These are phyloP conservation scores for Inonotus obliquus DNA, from an alignment of 1,284 basidiomycete species.

Conservation along the genomic window DNA sequence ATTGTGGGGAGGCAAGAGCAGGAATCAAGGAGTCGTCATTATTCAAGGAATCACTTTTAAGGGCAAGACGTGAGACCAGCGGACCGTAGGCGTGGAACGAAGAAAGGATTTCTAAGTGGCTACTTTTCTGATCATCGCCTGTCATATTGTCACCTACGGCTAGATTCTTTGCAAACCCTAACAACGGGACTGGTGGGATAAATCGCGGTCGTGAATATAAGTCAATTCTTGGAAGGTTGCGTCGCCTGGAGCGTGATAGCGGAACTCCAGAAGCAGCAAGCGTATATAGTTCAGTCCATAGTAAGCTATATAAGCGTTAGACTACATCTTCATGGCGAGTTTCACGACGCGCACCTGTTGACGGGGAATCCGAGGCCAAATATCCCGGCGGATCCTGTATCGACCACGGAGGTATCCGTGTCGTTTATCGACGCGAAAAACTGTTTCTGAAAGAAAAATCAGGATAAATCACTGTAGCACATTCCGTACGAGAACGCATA, in stretches of 20 bases:
- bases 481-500: not conserved
- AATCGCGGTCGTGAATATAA: not conserved
- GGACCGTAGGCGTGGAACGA: conserved; percentile 21
- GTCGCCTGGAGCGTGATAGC: not conserved
- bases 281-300: conserved; percentile 14
- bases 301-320: not conserved
- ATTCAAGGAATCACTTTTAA: not conserved
- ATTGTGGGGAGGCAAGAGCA: conserved; percentile 15
- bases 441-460: conserved; percentile 30
- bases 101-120: conserved; percentile 10
- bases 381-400: conserved; percentile 44
- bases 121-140: not conserved
- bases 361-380: conserved; percentile 56
- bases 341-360: conserved; percentile 36
- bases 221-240: not conserved
- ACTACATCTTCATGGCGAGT: not conserved
- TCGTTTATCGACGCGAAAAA: conserved; percentile 48
- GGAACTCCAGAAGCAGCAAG: not conserved
- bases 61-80: conserved; percentile 19
- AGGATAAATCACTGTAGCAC: not conserved
- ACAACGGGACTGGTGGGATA: not conserved
- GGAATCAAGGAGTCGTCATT: not conserved
- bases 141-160: not conserved
- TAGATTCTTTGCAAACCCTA: not conserved
- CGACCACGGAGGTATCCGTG: conserved; percentile 46